These are phyloP conservation scores for Auriculariales sp. DNA, from an alignment of 768 basidiomycete genomes.

Conservation along the genomic window DNA sequence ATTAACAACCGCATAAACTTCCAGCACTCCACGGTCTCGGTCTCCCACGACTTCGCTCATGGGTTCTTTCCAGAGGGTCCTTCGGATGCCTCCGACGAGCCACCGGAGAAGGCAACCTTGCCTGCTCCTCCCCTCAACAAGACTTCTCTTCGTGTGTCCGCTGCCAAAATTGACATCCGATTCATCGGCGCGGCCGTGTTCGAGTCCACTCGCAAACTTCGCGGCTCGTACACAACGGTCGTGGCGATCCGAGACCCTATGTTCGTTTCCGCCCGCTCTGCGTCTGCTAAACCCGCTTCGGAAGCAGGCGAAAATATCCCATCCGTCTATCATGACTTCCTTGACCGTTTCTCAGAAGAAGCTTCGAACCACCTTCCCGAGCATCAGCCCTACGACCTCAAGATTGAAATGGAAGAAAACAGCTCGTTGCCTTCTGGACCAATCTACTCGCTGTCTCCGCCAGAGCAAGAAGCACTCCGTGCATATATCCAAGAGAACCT, in stretches of 20 bases:
- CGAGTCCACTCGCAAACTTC: neutral
- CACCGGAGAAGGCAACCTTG: neutral
- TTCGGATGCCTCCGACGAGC: neutral
- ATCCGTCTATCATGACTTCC: neutral
- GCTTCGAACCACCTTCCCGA: constrained; percentile 14
- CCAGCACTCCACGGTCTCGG: neutral
- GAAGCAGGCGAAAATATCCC: neutral
- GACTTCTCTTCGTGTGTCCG: neutral
- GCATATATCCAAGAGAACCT: constrained; percentile 24
- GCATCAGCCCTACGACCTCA: constrained; percentile 21
- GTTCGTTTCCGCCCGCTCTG: neutral
- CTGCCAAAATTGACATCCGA: neutral
- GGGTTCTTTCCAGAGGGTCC: neutral
- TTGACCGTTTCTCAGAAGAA: constrained; percentile 2
- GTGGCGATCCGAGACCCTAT: neutral
- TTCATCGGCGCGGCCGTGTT: neutral
- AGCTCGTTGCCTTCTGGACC: constrained; percentile 14
- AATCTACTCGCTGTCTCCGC: constrained; percentile 20
- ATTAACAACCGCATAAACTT: neutral
- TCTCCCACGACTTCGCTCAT: neutral
- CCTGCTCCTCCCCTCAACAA: neutral
- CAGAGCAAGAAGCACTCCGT: constrained; percentile 19
- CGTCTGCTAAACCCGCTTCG: neutral
- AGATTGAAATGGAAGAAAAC: constrained; percentile 19
- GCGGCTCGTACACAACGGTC: neutral